Evolutionary conservation across 2,329 filamentous ascomycete genomes (phyloP), one percentile per base, ranked within the genome.

Genomic region (Aulographum hederae): DNA sequence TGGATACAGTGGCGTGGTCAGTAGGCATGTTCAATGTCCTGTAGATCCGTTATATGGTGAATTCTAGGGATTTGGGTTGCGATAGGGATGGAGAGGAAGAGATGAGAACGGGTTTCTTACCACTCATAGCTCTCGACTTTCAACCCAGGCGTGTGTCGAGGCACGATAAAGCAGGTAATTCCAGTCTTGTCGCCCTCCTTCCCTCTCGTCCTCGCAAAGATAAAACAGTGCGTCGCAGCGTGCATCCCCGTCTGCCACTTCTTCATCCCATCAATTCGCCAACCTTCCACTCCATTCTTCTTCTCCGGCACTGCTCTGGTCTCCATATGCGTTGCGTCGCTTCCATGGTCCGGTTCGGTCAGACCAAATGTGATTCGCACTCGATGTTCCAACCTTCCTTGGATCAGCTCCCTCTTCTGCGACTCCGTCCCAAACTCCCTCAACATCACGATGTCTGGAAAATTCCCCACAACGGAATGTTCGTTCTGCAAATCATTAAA

Each of bases 241-340:
- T 74, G 69, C 48, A 70, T 69, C 3, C 69, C 69, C 2, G 67
- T 73, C 54, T 74, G 70, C 70, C 70, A 76, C 48, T 67, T 70
- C 52, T 76, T 74, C 30, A 53, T 55, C 3, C 69, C 70, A 29
- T 63, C 65, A 41, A 74, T 60, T 40, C 63, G 30, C 52, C 60
- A 72, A 5, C 61, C 61, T 2, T 54, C 44, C 4, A 52, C 50
- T 1, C 60, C 63, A 30, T 60, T 53, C 3, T 51, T 52, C 10
- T 42, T 56, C 40, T 59, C 56, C 16, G 52, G 55, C 19, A 40
- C 49, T 2, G 65, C 70, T 17, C 46, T 52, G 0, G 69, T 74
- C 15, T 57, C 61, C 66, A 73, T 72, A 42, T 67, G 64, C 3
- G 69, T 74, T 4, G 68, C 69, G 47, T 74, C 69, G 36, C 64